Evolutionary conservation across 768 basidiomycete genomes (phyloP).

Genomic region (Boletus barrowsii): DNA sequence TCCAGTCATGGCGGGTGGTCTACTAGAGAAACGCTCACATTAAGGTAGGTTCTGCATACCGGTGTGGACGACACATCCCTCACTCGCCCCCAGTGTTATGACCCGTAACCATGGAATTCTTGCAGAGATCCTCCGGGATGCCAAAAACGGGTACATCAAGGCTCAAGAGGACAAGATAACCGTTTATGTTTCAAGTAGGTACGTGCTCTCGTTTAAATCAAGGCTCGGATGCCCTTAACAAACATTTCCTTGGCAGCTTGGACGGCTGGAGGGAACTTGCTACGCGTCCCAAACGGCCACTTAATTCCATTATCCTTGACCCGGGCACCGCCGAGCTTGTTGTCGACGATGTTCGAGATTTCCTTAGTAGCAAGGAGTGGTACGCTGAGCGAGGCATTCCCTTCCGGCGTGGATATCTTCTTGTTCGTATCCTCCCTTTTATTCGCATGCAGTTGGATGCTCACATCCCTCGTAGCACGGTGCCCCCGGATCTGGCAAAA

Average conservation of each 20-base stretch:
- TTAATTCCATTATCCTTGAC: constrained; percentile 68
- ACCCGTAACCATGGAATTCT: constrained; percentile 44
- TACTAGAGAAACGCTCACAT: constrained; percentile 19
- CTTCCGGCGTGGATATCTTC: constrained; percentile 76
- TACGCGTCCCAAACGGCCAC: constrained; percentile 60
- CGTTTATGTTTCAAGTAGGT: constrained; percentile 51
- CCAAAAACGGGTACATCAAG: constrained; percentile 48
- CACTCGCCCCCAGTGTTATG: constrained; percentile 42
- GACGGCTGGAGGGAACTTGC: constrained; percentile 54
- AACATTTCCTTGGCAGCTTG: constrained; percentile 5
- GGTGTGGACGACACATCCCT: not conserved
- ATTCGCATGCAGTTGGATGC: not conserved
- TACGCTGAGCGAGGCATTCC: constrained; percentile 77
- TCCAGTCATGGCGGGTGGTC: constrained; percentile 16
- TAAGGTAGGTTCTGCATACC: constrained; percentile 15
- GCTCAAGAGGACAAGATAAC: constrained; percentile 50
- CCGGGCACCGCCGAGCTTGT: constrained; percentile 64
- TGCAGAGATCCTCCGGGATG: constrained; percentile 52
- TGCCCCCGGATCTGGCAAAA: constrained; percentile 76
- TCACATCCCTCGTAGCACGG: constrained; percentile 46
- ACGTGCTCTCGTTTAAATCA: constrained; percentile 22
- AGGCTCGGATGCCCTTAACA: not conserved
- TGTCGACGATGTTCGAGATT: constrained; percentile 67
- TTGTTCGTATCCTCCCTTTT: constrained; percentile 33
- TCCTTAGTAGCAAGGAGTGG: constrained; percentile 67